Percentiles rank a stretch among this genome's conserved stretches.
Conservation (phyloP, 768 basidiomycete genomes). For the Boletus reticulatus region DNA sequence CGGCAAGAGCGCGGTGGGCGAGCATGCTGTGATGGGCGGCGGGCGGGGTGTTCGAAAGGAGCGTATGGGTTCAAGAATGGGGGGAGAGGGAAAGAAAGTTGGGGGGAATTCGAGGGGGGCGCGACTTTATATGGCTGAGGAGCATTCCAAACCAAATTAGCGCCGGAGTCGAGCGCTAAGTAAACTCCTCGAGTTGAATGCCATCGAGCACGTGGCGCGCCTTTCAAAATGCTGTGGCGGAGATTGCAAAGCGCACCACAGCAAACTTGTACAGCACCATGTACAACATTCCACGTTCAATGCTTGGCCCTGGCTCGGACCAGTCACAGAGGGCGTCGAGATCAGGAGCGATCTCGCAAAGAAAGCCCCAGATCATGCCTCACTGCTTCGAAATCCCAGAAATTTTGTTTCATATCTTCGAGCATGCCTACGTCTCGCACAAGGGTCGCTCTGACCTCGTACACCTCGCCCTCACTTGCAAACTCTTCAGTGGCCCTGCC, state of each 20-base stretch:
- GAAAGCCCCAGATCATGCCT: neutral
- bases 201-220: neutral
- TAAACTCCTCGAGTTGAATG: too few species aligned
- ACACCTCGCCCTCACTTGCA: constrained; percentile 17
- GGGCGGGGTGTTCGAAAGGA: constrained; percentile 19
- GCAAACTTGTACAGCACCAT: neutral
- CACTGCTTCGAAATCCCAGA: constrained; percentile 20
- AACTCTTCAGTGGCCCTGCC: constrained; percentile 13
- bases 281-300: neutral
- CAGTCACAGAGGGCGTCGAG: neutral
- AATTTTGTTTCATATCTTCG: constrained; percentile 15
- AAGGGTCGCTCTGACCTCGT: constrained; percentile 13
- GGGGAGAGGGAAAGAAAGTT: constrained; percentile 6
- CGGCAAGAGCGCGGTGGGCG: constrained; percentile 8
- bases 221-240: constrained; percentile 1
- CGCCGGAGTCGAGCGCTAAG: neutral
- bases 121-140: constrained; percentile 19
- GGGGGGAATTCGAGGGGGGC: constrained; percentile 1
- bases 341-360: neutral
- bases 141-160: constrained; percentile 12
- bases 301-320: neutral
- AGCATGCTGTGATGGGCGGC: constrained; percentile 14
- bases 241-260: neutral
- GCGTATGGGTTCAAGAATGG: constrained; percentile 17
- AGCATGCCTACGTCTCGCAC: constrained; percentile 7